Percentiles rank a stretch among this genome's conserved stretches.
These are phyloP conservation scores for Mucor plumbeus DNA, from an alignment of 371 early-diverging fungal genomes.

Conservation along the genomic window DNA sequence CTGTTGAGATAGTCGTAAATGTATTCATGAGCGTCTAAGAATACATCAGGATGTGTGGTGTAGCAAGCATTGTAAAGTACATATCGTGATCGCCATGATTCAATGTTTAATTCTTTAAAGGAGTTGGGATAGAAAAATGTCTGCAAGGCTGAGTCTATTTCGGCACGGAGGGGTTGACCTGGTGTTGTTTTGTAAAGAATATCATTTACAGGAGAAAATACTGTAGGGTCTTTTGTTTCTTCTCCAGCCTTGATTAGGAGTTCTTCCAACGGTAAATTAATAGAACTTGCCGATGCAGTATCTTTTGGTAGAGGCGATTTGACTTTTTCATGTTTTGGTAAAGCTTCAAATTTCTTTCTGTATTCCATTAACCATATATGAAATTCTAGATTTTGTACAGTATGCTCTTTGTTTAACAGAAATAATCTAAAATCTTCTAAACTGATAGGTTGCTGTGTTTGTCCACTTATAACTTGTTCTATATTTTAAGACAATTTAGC, in stretches of 20 bases:
- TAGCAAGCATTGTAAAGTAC: conserved; percentile 3
- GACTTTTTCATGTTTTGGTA: conserved; percentile 21
- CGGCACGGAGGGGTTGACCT: conserved; percentile 26
- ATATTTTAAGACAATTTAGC: not conserved
- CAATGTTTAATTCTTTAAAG: conserved; percentile 9
- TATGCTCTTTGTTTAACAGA: conserved; percentile 28
- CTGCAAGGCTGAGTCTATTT: conserved; percentile 25
- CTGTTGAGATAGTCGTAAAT: conserved; percentile 1
- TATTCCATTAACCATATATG: conserved; percentile 31
- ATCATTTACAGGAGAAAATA: not conserved
- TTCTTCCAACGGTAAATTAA: conserved; percentile 11
- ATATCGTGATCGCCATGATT: conserved; percentile 6
- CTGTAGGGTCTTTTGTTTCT: not conserved
- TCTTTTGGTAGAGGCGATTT: conserved; percentile 31
- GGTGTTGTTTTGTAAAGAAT: not conserved
- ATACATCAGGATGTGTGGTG: not conserved
- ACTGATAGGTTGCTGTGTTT: conserved; percentile 28
- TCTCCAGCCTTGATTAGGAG: conserved; percentile 5
- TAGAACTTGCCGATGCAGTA: conserved; percentile 11
- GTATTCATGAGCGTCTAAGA: not conserved
- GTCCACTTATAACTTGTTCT: conserved; percentile 15
- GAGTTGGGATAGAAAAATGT: conserved; percentile 30
- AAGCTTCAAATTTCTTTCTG: conserved; percentile 16
- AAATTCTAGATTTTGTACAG: conserved; percentile 33
- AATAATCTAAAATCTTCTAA: conserved; percentile 28